Base-by-base conservation (phyloP, 192 early-diverging fungal genomes). In the Rhizophlyctis rosea region DNA sequence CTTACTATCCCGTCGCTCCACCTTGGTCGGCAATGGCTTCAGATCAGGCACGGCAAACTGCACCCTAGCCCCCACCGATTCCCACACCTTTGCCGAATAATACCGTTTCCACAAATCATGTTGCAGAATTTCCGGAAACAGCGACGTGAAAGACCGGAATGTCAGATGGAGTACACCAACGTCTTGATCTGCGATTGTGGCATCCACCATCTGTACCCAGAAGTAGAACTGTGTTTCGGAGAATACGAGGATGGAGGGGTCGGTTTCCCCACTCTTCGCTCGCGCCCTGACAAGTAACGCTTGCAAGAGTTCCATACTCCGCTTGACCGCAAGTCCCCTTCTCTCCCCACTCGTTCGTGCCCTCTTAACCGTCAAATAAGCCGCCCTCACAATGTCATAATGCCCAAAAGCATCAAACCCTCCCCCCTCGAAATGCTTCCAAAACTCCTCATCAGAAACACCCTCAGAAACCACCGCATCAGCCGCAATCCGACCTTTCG, bases 151-250 rank as follows among this genome's bases (percentile, higher is more conserved):
- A 58, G 21, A 34, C 35, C n/a, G 24, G 30, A 35, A 58, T 35
- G 57, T 47, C 57, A 33, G 57, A 14, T 35, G 16, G 5, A n/a
- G 28, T n/a, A 5, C 23, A 14, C 14, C n/a, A 14, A 58, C 30
- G 13, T 14, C 33, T 36, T 4, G 33, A n/a, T n/a, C 57, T 31
- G 35, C 35, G 23, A 58, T 35, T 31, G 57, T 11, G 4, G 57
- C 32, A n/a, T 28, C 16, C 21, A 58, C 27, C 28, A 58, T 58
- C 33, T 58, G 57, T 13, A 58, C 33, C 57, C 57, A 58, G 35
- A 58, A 58, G 33, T 35, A 58, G 4, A 21, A 13, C 21, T 58
- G 35, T 11, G 57, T 58, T 31, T 35, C 35, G 13, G 30, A 28
- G 13, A n/a, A 35, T n/a, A 35, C n/a, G 9, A 14, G 57, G 13